Base-by-base conservation (phyloP, 163 green algal genomes). In the Prototheca stagnorum region DNA sequence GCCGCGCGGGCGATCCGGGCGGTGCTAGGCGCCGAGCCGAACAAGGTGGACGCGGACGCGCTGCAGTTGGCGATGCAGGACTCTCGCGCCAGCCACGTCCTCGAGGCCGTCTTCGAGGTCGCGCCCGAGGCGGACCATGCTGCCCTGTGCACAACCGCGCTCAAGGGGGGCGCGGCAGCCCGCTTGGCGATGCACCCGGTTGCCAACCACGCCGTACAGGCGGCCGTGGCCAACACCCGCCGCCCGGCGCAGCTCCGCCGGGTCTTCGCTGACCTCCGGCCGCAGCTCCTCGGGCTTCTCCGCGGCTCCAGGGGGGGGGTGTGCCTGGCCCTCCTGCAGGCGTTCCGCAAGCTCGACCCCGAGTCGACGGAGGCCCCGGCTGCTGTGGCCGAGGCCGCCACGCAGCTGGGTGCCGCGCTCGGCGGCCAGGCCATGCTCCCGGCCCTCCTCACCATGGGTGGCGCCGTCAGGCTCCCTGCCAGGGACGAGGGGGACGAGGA, bases 141-240 rank as follows among this genome's bases (percentile, higher is more conserved):
- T 8, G 72, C 78, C 43, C 56, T 88, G n/a, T 62, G 59, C 29
- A 35, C 24, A 0, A 49, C 55, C 20, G 74, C 73, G 35, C 61
- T 86, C 25, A 64, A 68, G 36, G 69, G 66, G 16, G 35, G 52
- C 16, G 39, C 61, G 28, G 43, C 84, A 46, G 25, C 53, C 20
- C 35, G 59, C 24, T 48, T 90, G 49, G 62, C 71, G 11, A 46
- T 57, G 44, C 75, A 86, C 56, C 64, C 72, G 20, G 47, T 21
- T 1, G 79, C 73, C 44, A 90, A 90, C 48, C 87, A 87, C 70
- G 71, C 73, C 19, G 58, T 90, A n/a, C 79, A 90, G 61, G 69
- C 75, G 3, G 63, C 54, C 28, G 51, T 86, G 26, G 59, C 64
- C 8, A 53, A 67, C 12, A 42, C 64, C 8, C 51, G 47, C 24